Base-by-base conservation (phyloP, 2,329 filamentous ascomycete species). In the Stachybotrys echinatus region DNA sequence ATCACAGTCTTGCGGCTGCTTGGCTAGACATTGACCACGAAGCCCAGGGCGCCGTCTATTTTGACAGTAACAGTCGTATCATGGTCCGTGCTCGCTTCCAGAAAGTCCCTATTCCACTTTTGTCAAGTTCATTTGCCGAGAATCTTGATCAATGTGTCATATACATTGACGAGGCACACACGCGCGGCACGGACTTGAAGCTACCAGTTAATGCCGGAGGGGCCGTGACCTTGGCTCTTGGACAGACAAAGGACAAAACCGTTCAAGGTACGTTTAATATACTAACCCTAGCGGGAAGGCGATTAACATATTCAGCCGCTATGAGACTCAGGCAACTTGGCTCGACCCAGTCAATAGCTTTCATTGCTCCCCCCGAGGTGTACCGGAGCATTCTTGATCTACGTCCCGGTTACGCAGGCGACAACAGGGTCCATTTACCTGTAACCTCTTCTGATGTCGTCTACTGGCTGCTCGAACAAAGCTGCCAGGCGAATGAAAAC, bases 271-370 rank as follows among this genome's bases (percentile, higher is more conserved):
- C 53, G 61, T 44, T 6, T n/a, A 2, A 2, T 27, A 6, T n/a
- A n/a, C 14, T 6, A 14, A 8, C 4, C 22, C 3, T 20, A 31
- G n/a, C 31, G 4, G 6, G 12, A 3, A 4, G 10, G 18, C 20
- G 7, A n/a, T n/a, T 56, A 27, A 55, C 19, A 12, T 38, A 5
- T 1, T 21, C 52, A 80, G 84, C 83, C 48, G 82, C 83, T 0
- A 87, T 88, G 83, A 68, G 84, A 51, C 63, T 88, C 1, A 73
- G 85, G 2, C 77, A 85, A 43, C 67, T 88, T 0, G 67, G 65
- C 0, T 69, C 72, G 0, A 78, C 77, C 0, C 83, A 87, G 50
- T 77, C 76, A 0, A 61, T 87, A 0, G 64, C 66, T 7, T 79
- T 85, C 45, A 73, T 82, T 19, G 74, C 77, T 0, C 80, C 83